Evolutionary conservation across 2,329 filamentous ascomycete genomes (phyloP).

Genomic region (Curvularia sp.): DNA sequence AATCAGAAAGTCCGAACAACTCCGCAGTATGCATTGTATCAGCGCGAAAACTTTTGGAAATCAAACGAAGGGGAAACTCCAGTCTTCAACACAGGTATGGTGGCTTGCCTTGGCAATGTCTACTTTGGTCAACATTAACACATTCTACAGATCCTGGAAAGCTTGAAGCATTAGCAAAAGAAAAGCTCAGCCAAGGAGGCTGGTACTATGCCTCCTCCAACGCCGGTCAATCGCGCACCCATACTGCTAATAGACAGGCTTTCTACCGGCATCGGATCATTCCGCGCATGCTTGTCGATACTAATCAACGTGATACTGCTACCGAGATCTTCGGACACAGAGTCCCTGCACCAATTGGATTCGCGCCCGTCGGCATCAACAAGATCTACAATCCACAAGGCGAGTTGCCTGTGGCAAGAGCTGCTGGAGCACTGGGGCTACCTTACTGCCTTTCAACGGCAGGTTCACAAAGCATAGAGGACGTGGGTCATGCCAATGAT

Average conservation of each 20-base stretch:
- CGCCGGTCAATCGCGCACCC: conserved; percentile 61
- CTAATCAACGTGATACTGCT: conserved; percentile 62
- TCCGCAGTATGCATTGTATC: conserved; percentile 63
- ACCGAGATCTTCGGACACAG: conserved; percentile 67
- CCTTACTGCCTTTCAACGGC: conserved; percentile 68
- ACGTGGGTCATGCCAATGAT: conserved; percentile 64
- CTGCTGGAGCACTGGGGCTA: conserved; percentile 65
- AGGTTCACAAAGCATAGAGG: conserved; percentile 64
- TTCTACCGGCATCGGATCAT: conserved; percentile 71
- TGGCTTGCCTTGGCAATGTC: not conserved
- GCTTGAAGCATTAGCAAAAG: conserved; percentile 65
- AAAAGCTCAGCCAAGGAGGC: conserved; percentile 64
- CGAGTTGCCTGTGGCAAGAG: conserved; percentile 66
- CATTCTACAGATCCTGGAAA: conserved; percentile 59
- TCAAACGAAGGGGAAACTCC: conserved; percentile 59
- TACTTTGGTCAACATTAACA: not conserved
- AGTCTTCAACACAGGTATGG: conserved; percentile 61
- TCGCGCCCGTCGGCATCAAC: conserved; percentile 71
- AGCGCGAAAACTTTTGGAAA: conserved; percentile 64
- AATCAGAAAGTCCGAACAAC: conserved; percentile 60
- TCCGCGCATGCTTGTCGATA: conserved; percentile 68
- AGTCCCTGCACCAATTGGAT: conserved; percentile 67
- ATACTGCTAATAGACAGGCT: conserved; percentile 66
- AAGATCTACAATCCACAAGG: conserved; percentile 67
- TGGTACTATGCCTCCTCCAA: conserved; percentile 68